Evolutionary conservation across 768 basidiomycete genomes (phyloP), one percentile per base, ranked within the genome.

Genomic region (Lentinus brumalis): DNA sequence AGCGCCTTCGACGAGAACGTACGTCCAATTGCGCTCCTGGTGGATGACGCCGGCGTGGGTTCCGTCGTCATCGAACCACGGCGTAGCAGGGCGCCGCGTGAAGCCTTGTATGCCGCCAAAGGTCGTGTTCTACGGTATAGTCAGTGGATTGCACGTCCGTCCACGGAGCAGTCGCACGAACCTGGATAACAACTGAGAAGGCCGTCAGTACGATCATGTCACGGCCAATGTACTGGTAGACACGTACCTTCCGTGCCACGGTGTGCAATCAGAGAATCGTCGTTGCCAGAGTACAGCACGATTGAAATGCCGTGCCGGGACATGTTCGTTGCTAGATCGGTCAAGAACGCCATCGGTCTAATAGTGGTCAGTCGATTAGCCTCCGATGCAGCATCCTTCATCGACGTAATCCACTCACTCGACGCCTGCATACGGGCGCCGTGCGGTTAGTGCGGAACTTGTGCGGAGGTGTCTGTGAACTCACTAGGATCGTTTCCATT

Each of bases 91-190:
- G 59, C 81, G 78, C 50, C 83, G 78, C 4, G 86, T 85, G 70
- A 92, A 92, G 4, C 90, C 90, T 72, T 84, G 87, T 45, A 86
- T 85, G 6, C 88, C 89, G 29, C 88, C 89, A 64, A 91, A 92
- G 0, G 90, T 90, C 29, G 88, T 89, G 66, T 92, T 92, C 86
- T 90, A 53, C 0, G 38, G 4, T 35, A 26, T 16, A n/a, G 39
- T 30, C 31, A 35, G 39, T n/a, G 21, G 8, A 16, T 21, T 35
- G 44, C 44, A 45, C 44, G 44, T 5, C 42, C 15, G 32, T 49
- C 21, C 47, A 49, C 29, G 21, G 47, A 12, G 8, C 47, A 1
- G 47, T 21, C 29, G 32, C 31, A 63, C 69, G 45, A 39, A 83
- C 84, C 71, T 85, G 85, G 30, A 87, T 87, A 12, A 81, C 77